A percentile compares a stretch with the other conserved stretches of the same genome.
Conservation (phyloP, 106 monocot species). For the Dendrobium chrysotoxum region DNA sequence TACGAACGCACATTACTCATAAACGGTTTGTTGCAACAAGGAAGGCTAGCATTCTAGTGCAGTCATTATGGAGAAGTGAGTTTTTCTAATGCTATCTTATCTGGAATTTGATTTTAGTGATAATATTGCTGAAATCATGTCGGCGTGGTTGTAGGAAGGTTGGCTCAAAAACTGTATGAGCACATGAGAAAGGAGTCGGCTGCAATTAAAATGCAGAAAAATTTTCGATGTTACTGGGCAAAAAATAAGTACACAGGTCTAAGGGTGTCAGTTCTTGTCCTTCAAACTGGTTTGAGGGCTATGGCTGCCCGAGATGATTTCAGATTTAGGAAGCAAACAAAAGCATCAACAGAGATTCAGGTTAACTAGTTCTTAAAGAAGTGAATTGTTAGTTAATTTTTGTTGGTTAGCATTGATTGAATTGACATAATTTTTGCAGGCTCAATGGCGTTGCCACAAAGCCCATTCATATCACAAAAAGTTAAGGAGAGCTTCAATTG, state of each 20-base stretch:
- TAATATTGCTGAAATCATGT: constrained; percentile 8
- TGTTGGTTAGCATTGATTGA: constrained; percentile 3
- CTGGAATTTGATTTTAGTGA: background rate
- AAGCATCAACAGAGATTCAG: constrained; percentile 73
- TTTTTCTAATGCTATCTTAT: constrained; percentile 2
- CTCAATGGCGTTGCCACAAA: constrained; percentile 64
- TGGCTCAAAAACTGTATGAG: constrained; percentile 74
- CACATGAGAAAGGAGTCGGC: constrained; percentile 65
- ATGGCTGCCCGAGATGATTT: constrained; percentile 76
- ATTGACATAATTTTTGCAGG: constrained; percentile 27
- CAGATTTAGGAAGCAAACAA: constrained; percentile 56
- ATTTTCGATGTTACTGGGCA: constrained; percentile 46
- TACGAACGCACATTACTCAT: constrained; percentile 73
- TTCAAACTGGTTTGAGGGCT: constrained; percentile 84
- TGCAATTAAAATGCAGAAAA: constrained; percentile 82
- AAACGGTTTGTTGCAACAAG: constrained; percentile 66
- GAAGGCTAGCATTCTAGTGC: constrained; percentile 60
- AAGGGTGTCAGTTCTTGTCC: constrained; percentile 47
- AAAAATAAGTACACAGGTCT: constrained; percentile 53
- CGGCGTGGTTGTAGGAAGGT: constrained; percentile 49
- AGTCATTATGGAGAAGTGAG: constrained; percentile 82
- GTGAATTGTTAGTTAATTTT: background rate
- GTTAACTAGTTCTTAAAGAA: constrained; percentile 20
- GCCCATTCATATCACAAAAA: constrained; percentile 55
- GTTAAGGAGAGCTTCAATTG: constrained; percentile 57